Percentiles rank a stretch among this genome's conserved stretches.
Evolutionary conservation across 139 green algal species (phyloP).

Genomic region (Zygnema circumcarinatum): DNA sequence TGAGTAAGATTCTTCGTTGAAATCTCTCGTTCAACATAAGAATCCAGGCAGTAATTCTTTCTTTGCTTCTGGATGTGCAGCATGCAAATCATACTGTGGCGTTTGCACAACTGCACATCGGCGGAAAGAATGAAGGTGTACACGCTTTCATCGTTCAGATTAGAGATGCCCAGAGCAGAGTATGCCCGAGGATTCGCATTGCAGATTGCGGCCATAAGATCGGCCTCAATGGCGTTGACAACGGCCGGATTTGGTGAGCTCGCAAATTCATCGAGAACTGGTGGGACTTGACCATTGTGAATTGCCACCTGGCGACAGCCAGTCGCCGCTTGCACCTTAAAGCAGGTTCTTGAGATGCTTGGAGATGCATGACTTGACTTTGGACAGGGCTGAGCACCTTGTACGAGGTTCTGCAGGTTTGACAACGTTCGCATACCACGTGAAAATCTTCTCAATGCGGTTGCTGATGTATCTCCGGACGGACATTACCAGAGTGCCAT

Average conservation of each 20-base stretch:
- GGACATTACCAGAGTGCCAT: conserved; percentile 43
- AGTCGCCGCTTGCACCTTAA: too few species aligned
- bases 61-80: too few species aligned
- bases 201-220: conserved; percentile 77
- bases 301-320: too few species aligned
- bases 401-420: conserved; percentile 78
- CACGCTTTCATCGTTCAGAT: conserved; percentile 91
- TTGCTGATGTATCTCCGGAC: conserved; percentile 67
- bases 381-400: too few species aligned
- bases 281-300: too few species aligned
- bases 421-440: conserved; percentile 77
- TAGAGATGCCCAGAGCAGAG: conserved; percentile 72
- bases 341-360: too few species aligned
- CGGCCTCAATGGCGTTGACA: conserved; percentile 89
- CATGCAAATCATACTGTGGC: conserved; percentile 73
- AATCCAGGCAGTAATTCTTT: too few species aligned
- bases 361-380: too few species aligned
- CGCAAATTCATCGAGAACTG: too few species aligned
- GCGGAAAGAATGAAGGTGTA: conserved; percentile 78
- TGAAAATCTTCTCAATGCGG: conserved; percentile 75
- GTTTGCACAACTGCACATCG: conserved; percentile 86
- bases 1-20: too few species aligned
- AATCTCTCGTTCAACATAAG: too few species aligned
- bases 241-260: conserved; percentile 69
- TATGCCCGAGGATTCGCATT: conserved; percentile 75